Conservation (phyloP, 495 filamentous ascomycete genomes). For the Pyrenopolyporus hunteri region DNA sequence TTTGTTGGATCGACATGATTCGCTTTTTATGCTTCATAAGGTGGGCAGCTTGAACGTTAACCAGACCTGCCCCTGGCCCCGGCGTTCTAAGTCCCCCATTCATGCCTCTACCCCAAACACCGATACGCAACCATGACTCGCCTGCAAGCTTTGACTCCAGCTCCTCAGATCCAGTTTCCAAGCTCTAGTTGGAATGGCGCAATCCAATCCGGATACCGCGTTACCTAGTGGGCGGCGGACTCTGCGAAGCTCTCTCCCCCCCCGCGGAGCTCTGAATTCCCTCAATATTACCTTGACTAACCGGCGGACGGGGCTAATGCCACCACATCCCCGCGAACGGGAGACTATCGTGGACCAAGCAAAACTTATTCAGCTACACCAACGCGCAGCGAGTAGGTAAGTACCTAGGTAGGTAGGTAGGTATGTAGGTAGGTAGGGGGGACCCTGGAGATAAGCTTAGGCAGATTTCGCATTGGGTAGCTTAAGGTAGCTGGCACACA, state of each 20-base stretch:
- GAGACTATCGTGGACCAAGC: not conserved
- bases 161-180: constrained; percentile 1
- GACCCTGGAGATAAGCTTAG: not conserved
- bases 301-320: constrained; percentile 7
- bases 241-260: not conserved
- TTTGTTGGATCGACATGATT: constrained; percentile 12
- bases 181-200: not conserved
- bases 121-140: constrained; percentile 18
- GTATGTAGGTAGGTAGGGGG: not conserved
- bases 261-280: constrained; percentile 15
- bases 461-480: constrained; percentile 12
- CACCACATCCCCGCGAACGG: not conserved
- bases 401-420: not conserved
- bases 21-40: not conserved
- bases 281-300: constrained; percentile 8
- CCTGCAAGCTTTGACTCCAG: not conserved
- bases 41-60: constrained; percentile 12
- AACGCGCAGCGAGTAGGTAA: not conserved
- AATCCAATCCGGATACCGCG: too few relatives aligned
- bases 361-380: not conserved
- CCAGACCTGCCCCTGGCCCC: constrained; percentile 22
- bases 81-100: not conserved
- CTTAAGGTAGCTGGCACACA: not conserved
- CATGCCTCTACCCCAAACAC: constrained; percentile 6
- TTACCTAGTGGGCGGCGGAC: too few relatives aligned